phyloP scores from a whole-genome alignment of 1,284 basidiomycete genomes.

The Cryptococcus sp. region DNA sequence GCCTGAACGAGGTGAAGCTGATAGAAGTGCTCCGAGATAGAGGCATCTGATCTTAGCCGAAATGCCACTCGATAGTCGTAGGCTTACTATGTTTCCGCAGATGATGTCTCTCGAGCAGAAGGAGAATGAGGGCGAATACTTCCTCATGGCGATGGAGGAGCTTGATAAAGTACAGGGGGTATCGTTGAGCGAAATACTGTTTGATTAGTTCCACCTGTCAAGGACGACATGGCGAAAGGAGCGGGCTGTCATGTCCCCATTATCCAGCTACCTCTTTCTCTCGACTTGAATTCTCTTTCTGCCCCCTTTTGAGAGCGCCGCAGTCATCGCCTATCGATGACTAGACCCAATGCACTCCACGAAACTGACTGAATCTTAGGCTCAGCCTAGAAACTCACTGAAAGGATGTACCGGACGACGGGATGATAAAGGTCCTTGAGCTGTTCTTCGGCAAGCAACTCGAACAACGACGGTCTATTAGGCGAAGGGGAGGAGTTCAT shows the following conservation, averaged over 20 bases:
- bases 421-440: slow-evolving; percentile 88
- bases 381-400: slow-evolving; percentile 58
- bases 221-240: neutral
- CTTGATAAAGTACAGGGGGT: slow-evolving; percentile 86
- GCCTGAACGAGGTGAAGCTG: slow-evolving; percentile 27
- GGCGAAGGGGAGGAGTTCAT: neutral
- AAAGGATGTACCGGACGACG: slow-evolving; percentile 89
- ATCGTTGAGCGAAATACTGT: slow-evolving; percentile 89
- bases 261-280: too few relatives aligned
- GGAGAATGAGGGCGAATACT: slow-evolving; percentile 83
- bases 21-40: slow-evolving; percentile 47
- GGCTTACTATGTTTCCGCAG: slow-evolving; percentile 69
- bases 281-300: too few relatives aligned
- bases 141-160: slow-evolving; percentile 95
- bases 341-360: neutral
- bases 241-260: too few relatives aligned
- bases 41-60: slow-evolving; percentile 32
- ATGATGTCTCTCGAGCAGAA: slow-evolving; percentile 86
- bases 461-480: slow-evolving; percentile 79
- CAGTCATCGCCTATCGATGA: neutral
- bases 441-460: slow-evolving; percentile 93
- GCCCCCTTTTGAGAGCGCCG: too few relatives aligned
- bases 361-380: neutral
- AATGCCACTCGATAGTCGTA: neutral
- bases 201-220: neutral